Evolutionary conservation across 371 early-diverging fungal genomes (phyloP).

Genomic region (Mucor velutinosus): DNA sequence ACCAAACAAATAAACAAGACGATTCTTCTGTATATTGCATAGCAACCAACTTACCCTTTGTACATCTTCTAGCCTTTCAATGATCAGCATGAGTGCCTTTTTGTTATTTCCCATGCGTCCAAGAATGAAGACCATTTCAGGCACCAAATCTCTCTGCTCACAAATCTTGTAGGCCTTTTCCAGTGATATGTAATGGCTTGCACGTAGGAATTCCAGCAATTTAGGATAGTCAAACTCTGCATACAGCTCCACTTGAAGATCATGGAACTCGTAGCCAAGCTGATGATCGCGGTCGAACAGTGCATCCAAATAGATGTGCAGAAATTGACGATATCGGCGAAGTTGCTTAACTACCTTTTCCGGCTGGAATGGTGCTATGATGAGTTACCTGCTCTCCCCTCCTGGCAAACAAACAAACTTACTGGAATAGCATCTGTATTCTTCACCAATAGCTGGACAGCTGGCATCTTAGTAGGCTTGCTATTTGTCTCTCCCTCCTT

Average conservation of each 20-base stretch:
- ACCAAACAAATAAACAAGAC: not conserved
- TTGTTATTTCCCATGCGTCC: conserved; percentile 98
- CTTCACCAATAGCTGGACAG: conserved; percentile 79
- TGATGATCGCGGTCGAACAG: conserved; percentile 76
- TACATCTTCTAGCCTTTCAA: conserved; percentile 86
- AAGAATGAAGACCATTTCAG: conserved; percentile 93
- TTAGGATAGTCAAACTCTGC: conserved; percentile 84
- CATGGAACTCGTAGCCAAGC: conserved; percentile 78
- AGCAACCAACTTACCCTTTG: conserved; percentile 58
- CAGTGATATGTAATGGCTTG: conserved; percentile 77
- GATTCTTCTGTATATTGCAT: not conserved
- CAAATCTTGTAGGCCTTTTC: conserved; percentile 85
- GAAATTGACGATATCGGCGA: conserved; percentile 47
- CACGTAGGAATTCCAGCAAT: conserved; percentile 82
- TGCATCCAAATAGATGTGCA: conserved; percentile 90
- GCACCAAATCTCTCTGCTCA: conserved; percentile 83
- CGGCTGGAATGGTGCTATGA: conserved; percentile 39
- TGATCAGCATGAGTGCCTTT: conserved; percentile 88
- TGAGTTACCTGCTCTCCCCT: not conserved
- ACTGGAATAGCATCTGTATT: conserved; percentile 86
- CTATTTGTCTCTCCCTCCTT: conserved; percentile 18
- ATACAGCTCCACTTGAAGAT: conserved; percentile 89
- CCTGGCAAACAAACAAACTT: not conserved
- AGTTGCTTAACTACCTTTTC: conserved; percentile 72
- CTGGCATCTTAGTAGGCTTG: conserved; percentile 49